Evolutionary conservation across 1,284 basidiomycete genomes (phyloP), one percentile per base, ranked within the genome.

Genomic region (Bjerkandera adusta): DNA sequence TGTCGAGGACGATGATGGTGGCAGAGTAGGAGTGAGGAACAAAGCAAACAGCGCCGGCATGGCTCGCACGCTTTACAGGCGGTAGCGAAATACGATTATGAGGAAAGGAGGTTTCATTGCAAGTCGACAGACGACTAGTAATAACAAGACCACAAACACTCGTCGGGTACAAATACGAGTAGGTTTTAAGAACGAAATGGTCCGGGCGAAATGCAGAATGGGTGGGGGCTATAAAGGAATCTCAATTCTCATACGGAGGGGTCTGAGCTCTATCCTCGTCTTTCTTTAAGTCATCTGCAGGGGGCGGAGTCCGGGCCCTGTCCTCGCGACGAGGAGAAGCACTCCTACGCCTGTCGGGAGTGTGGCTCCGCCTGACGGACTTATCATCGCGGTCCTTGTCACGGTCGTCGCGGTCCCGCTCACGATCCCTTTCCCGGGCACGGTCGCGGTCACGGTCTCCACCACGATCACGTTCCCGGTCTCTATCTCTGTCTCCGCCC

Each of bases 231-330:
- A 13, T 15, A 32, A 32, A 20, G 16, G 12, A 35, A n/a, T n/a
- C 45, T 38, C 48, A 52, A n/a, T 55, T 44, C 18, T 47, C 54
- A 36, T 59, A 74, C 53, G 71, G 68, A 52, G 77, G 77, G 7
- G 76, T 77, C 53, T 71, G 69, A 43, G 70, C 76, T 58, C 64
- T 64, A 54, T 75, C 72, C 49, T 75, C 73, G 21, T 78, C 76
- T 55, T 76, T 76, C 59, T 75, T 75, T 16, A 50, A 51, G 13
- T 69, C 71, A 33, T 71, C 73, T 41, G 64, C 60, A 26, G 70
- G 69, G 27, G 70, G 64, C 15, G 64, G 76, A 27, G 77, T 76
- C 63, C 73, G 69, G 46, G 68, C 66, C 47, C 68, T 67, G 41
- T 77, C 76, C 7, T 77, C 75, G 50, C 62, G 58, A 54, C 68